Percentiles rank a stretch among this genome's conserved stretches.
These are phyloP conservation scores for Henningerozyma blattae DNA, from an alignment of 805 yeast genomes.

Conservation along the genomic window DNA sequence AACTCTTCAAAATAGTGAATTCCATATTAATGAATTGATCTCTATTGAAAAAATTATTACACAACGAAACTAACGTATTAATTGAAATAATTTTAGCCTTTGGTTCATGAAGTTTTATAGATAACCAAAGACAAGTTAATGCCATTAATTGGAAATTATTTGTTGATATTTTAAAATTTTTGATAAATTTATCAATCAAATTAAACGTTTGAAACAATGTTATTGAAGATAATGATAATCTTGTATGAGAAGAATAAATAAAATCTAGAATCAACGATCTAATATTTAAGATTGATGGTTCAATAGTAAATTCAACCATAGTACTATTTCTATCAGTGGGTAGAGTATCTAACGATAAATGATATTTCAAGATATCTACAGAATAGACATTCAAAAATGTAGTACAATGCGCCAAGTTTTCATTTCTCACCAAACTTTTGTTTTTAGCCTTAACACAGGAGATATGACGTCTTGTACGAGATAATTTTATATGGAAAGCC, in stretches of 20 bases:
- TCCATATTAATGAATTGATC: conserved; percentile 55
- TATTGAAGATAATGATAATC: conserved; percentile 46
- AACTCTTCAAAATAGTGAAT: conserved; percentile 45
- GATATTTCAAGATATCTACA: too few relatives aligned
- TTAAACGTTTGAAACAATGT: conserved; percentile 58
- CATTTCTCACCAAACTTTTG: too few relatives aligned
- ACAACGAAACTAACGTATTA: conserved; percentile 38
- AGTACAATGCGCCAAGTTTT: too few relatives aligned
- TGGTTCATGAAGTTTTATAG: conserved; percentile 63
- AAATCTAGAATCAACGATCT: conserved; percentile 57
- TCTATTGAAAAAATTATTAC: conserved; percentile 44
- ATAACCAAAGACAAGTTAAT: conserved; percentile 83
- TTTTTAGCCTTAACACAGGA: too few relatives aligned
- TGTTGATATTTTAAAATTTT: conserved; percentile 63
- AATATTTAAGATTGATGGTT: too few relatives aligned
- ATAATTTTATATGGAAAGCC: too few relatives aligned
- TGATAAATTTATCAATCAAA: conserved; percentile 77
- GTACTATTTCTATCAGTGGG: too few relatives aligned
- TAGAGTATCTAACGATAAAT: too few relatives aligned
- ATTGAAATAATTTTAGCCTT: conserved; percentile 52
- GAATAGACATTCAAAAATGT: too few relatives aligned
- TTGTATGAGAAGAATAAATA: conserved; percentile 56
- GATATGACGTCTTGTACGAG: too few relatives aligned
- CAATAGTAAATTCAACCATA: conserved; percentile 73
- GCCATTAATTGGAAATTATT: conserved; percentile 81